Evolutionary conservation across 805 yeast genomes (phyloP), one percentile per base, ranked within the genome.

Genomic region (Groenewaldozyma salmanticensis): DNA sequence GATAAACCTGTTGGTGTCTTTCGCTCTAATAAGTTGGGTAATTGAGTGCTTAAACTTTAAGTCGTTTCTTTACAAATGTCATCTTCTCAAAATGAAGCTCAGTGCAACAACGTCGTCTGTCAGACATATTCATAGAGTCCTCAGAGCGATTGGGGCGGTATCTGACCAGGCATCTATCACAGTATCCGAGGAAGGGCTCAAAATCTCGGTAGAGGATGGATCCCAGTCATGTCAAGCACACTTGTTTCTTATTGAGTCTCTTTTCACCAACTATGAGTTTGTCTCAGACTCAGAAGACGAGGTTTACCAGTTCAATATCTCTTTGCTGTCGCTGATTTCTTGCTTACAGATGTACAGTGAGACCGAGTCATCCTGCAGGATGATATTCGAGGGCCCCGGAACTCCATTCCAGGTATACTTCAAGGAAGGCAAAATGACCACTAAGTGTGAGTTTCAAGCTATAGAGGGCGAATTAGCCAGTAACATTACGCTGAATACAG

Each of bases 361-460:
- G 42, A 38, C 34, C 41, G 35, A 51, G 20, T 41, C 53, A 39
- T 49, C 56, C 39, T 50, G 55, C 40, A 37, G 77, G 5, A 45
- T 78, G 42, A 65, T 71, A 17, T 73, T 71, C 50, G 58, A 65
- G 35, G 73, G 74, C 0, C 53, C 61, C 5, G 79, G 79, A 0
- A 53, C 66, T 6, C 80, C 79, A 0, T 75, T 80, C 49, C 64
- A 71, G 0, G 45, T 79, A 17, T 67, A 71, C 3, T 77, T 76
- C 57, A 64, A 57, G 38, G 78, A 75, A 49, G 79, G 75, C 39
- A 54, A 60, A 1, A 66, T 77, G 43, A 65, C 69, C 1, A 82
- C 79, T 47, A 59, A 69, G 32, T 79, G 81, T 45, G 79, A 75
- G 46, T 65, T 79, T 38, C 58, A 68, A 1, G 75, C 82, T 0